Evolutionary conservation across 2,329 filamentous ascomycete genomes (phyloP).

Genomic region (Colletotrichum sp.): DNA sequence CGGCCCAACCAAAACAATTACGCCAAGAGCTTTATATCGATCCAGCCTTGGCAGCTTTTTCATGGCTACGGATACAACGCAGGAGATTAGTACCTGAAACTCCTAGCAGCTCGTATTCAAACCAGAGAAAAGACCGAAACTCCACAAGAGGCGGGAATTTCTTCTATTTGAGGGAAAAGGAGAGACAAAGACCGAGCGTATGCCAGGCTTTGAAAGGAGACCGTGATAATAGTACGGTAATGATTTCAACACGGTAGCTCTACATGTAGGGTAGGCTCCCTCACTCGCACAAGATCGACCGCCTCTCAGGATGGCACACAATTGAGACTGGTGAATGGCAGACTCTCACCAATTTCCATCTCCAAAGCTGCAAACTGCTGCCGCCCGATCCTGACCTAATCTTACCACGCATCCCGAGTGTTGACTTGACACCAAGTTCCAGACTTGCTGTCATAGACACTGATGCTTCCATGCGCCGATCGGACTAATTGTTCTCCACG

Average conservation of each 20-base stretch:
- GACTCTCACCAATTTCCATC: neutral
- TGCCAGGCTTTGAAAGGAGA: neutral
- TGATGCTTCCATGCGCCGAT: neutral
- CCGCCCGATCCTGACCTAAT: neutral
- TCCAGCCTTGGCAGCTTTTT: neutral
- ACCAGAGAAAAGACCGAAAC: neutral
- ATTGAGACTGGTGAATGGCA: neutral
- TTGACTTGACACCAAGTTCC: neutral
- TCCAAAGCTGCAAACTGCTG: neutral
- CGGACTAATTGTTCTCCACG: neutral
- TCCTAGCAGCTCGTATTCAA: neutral
- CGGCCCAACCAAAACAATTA: neutral
- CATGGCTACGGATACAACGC: neutral
- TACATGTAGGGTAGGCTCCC: neutral
- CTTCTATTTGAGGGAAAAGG: neutral
- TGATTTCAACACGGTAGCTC: neutral
- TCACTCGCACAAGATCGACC: neutral
- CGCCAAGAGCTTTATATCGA: slow-evolving; percentile 3
- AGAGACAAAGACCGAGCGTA: neutral
- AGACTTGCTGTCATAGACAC: neutral
- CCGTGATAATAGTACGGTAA: neutral
- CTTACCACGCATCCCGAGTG: neutral
- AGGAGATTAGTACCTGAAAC: neutral
- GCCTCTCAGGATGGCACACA: fast-evolving
- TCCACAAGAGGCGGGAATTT: neutral